Conservation (phyloP, 2,329 filamentous ascomycete genomes). For the Diplodia seriata region DNA sequence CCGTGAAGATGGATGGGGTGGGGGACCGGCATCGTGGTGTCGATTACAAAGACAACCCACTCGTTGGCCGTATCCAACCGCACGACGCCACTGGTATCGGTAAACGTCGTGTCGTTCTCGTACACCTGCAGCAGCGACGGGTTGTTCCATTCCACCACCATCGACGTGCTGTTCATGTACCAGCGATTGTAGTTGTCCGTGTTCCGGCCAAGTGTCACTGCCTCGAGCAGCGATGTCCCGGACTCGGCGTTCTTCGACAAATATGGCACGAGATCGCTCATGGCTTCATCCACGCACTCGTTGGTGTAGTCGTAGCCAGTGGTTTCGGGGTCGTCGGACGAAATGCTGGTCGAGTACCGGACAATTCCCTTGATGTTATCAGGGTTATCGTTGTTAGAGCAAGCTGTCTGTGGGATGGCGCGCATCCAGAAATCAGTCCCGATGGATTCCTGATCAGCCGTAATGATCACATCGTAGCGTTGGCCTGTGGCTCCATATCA, state of each 20-base stretch:
- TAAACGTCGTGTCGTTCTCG: slow-evolving; percentile 38
- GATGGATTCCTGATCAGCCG: slow-evolving; percentile 42
- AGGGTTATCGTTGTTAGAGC: slow-evolving; percentile 13
- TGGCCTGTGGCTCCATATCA: slow-evolving; percentile 39
- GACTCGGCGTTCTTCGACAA: slow-evolving; percentile 38
- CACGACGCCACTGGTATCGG: slow-evolving; percentile 36
- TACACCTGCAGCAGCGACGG: slow-evolving; percentile 48
- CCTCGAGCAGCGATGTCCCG: slow-evolving; percentile 15
- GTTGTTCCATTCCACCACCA: slow-evolving; percentile 46
- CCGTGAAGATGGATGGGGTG: slow-evolving; percentile 52
- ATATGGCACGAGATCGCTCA: slow-evolving; percentile 47
- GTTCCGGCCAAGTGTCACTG: slow-evolving; percentile 18
- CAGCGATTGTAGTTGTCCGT: slow-evolving; percentile 47
- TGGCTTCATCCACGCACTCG: slow-evolving; percentile 24
- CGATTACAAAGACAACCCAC: slow-evolving; percentile 20
- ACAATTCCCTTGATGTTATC: slow-evolving; percentile 31
- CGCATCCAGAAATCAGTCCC: slow-evolving; percentile 33
- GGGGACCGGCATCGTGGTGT: slow-evolving; percentile 42
- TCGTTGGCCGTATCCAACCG: slow-evolving; percentile 44
- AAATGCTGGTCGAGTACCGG: slow-evolving; percentile 16
- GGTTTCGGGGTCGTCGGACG: slow-evolving; percentile 1
- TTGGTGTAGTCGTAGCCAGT: slow-evolving; percentile 12
- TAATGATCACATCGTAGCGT: slow-evolving; percentile 50
- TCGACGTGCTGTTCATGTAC: slow-evolving; percentile 48
- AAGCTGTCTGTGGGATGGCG: slow-evolving; percentile 19